A percentile compares a stretch with the other conserved stretches of the same genome.
Conservation (phyloP, 2,329 filamentous ascomycete genomes). For the Thielaviopsis musarum region DNA sequence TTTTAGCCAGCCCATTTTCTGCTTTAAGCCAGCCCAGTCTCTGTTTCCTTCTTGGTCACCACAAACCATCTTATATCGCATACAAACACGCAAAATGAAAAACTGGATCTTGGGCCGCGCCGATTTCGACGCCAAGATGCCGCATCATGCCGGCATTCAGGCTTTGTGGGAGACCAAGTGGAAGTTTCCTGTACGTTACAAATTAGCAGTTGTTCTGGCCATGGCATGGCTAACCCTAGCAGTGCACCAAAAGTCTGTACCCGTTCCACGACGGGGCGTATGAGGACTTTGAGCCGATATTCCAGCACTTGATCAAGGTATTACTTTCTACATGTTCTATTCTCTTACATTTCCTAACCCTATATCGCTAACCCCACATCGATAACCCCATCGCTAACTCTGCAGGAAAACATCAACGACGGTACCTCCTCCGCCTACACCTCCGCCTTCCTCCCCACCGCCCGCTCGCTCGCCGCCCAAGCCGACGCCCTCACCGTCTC, state of each 20-base stretch:
- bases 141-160: conserved; percentile 43
- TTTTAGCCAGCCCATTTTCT: no score
- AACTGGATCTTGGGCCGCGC: conserved; percentile 27
- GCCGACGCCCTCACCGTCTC: conserved; percentile 34
- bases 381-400: no score
- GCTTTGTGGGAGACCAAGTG: conserved; percentile 62
- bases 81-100: neutral
- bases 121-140: conserved; percentile 28
- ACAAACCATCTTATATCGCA: no score
- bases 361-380: no score
- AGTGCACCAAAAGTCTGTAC: conserved; percentile 46
- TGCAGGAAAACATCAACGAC: conserved; percentile 41
- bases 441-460: conserved; percentile 41
- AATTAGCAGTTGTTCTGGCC: no score
- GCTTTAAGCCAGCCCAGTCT: no score
- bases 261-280: conserved; percentile 57
- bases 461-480: conserved; percentile 35
- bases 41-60: no score
- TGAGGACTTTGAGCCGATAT: conserved; percentile 54
- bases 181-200: conserved; percentile 41
- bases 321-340: no score
- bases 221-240: no score
- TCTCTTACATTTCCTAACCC: no score
- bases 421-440: conserved; percentile 51
- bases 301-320: conserved; percentile 42